Percentiles rank a stretch among this genome's conserved stretches.
Conservation (phyloP, 129 eudicot species). For the Logfia minima region DNA sequence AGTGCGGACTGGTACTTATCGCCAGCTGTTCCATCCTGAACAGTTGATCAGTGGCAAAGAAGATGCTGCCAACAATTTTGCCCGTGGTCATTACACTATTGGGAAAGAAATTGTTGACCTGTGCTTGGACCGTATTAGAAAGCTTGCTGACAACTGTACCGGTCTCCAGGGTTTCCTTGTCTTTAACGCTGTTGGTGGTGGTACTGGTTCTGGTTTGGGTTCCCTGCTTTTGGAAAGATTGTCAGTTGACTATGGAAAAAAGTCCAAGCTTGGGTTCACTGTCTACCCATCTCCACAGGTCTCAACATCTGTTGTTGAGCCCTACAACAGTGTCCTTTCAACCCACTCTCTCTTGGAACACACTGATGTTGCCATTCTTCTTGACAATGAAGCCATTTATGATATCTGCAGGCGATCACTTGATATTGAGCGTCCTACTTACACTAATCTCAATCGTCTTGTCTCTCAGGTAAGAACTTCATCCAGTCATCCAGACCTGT, state of each 20-base stretch:
- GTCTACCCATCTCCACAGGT: constrained; percentile 76
- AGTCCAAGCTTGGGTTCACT: constrained; percentile 70
- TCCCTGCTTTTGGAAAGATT: constrained; percentile 65
- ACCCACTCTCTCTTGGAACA: constrained; percentile 71
- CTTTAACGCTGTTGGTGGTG: constrained; percentile 78
- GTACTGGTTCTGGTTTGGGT: constrained; percentile 77
- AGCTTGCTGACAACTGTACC: constrained; percentile 78
- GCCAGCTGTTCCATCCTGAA: constrained; percentile 76
- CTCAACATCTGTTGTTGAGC: constrained; percentile 76
- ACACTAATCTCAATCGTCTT: constrained; percentile 70
- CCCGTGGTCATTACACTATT: constrained; percentile 75
- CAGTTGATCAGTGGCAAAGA: constrained; percentile 70
- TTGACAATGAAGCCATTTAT: constrained; percentile 72
- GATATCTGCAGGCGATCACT: constrained; percentile 79
- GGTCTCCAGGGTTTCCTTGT: constrained; percentile 78
- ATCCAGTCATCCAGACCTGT: too few relatives aligned
- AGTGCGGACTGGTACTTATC: constrained; percentile 69
- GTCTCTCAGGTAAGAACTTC: constrained; percentile 49
- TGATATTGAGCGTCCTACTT: constrained; percentile 71
- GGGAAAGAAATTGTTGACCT: constrained; percentile 75
- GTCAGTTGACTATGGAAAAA: constrained; percentile 74
- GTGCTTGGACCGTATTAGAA: constrained; percentile 66
- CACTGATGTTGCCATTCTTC: constrained; percentile 69
- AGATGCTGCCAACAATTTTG: constrained; percentile 78
- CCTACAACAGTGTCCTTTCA: constrained; percentile 74